These are phyloP conservation scores for Talaromyces verruculosus DNA, from an alignment of 2,329 filamentous ascomycete species.

Conservation along the genomic window DNA sequence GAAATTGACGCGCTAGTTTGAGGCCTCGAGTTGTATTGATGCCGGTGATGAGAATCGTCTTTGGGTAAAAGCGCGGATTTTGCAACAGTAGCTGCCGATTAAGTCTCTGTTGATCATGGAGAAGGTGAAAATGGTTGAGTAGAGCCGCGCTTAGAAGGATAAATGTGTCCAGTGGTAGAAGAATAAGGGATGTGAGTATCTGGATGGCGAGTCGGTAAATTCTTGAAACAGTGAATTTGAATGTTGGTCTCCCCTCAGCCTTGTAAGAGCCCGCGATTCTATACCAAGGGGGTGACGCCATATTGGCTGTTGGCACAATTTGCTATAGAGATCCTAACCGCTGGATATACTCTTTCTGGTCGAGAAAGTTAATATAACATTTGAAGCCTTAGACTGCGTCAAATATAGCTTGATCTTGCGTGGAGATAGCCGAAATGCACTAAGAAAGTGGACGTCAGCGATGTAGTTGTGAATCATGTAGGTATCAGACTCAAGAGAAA, in stretches of 20 bases:
- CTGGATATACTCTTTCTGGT: not conserved
- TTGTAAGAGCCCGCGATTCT: not conserved
- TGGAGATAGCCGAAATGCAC: not conserved
- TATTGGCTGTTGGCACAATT: not conserved
- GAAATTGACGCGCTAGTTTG: slow-evolving; percentile 63
- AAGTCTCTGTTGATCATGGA: slow-evolving; percentile 26
- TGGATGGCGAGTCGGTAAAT: slow-evolving; percentile 3
- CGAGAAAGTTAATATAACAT: not conserved
- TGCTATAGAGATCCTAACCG: not conserved
- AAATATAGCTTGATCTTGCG: not conserved
- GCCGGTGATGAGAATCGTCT: slow-evolving; percentile 69
- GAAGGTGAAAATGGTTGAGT: slow-evolving; percentile 31
- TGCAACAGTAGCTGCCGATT: slow-evolving; percentile 29
- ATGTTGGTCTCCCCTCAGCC: not conserved
- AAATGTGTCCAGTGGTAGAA: slow-evolving; percentile 53
- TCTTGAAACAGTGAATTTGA: slow-evolving; percentile 20
- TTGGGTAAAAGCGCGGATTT: slow-evolving; percentile 43
- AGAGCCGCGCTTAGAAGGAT: slow-evolving; percentile 44
- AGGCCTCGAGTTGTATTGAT: slow-evolving; percentile 72
- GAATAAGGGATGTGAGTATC: slow-evolving; percentile 23
- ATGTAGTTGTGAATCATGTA: not conserved
- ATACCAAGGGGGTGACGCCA: slow-evolving; percentile 8
- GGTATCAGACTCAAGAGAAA: not conserved
- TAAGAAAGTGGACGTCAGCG: not conserved
- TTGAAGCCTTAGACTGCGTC: not conserved